Conservation (phyloP, 352 stramenopile species). For the Phytophthora tentaculata region DNA sequence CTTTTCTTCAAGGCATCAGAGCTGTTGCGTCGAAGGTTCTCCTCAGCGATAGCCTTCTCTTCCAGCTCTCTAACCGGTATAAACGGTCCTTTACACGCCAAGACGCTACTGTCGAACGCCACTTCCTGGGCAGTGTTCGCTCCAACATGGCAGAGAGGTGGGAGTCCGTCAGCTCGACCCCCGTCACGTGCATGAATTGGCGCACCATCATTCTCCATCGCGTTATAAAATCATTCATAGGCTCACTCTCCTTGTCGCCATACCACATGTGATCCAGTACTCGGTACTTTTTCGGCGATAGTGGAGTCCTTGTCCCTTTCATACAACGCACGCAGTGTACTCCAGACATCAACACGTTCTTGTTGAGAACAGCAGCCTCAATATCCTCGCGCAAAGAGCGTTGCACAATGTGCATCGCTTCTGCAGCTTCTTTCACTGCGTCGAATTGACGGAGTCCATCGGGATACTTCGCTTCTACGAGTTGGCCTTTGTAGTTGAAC, state of each 20-base stretch:
- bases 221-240: constrained; percentile 20
- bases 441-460: not conserved
- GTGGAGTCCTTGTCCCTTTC: not conserved
- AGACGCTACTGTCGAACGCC: constrained; percentile 10
- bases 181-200: constrained; percentile 28
- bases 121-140: constrained; percentile 23
- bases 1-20: not conserved
- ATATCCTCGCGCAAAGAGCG: constrained; percentile 22
- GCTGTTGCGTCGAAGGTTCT: not conserved
- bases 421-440: not conserved
- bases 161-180: constrained; percentile 19
- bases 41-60: constrained; percentile 15
- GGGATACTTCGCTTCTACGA: not conserved
- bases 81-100: constrained; percentile 29
- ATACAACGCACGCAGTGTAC: constrained; percentile 27
- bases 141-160: constrained; percentile 30
- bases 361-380: constrained; percentile 30
- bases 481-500: constrained; percentile 10
- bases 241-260: constrained; percentile 29
- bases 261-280: constrained; percentile 28
- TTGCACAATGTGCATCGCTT: constrained; percentile 3
- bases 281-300: constrained; percentile 34
- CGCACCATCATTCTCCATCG: constrained; percentile 28
- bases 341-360: constrained; percentile 41
- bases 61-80: constrained; percentile 30